Evolutionary conservation across 169 alveolate species (phyloP), one percentile per base, ranked within the genome.

Genomic region (Eimeria acervulina): DNA sequence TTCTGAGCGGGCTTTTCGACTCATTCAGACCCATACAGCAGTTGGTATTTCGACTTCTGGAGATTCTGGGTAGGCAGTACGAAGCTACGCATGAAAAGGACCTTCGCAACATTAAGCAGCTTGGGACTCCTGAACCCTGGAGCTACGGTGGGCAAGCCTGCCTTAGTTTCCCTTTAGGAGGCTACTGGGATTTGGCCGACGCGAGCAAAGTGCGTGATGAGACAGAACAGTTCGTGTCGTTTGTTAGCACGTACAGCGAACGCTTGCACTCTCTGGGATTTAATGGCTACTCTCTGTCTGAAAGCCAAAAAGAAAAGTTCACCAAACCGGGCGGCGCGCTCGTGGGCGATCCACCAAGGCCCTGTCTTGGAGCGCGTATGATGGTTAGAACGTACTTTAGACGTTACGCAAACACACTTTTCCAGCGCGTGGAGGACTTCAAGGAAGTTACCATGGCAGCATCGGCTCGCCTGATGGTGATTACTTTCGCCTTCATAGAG

Each of bases 21-120:
- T 94, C 97, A 52, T 97, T 97, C 96, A 97, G 97, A 80, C 97
- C 97, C 42, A 97, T 98, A 2, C 96, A 95, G 95, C 88, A 84
- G 89, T 80, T 63, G 97, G 97, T 40, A 97, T 97, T 87, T 98
- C 97, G 87, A 87, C 97, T 81, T 96, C 97, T 94, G 98, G 98
- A 96, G 99, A 97, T 81, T 95, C 98, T 87, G 44, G 99, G 99
- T 44, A 96, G 95, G 95, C 95, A 96, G 84, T 98, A 98, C 96
- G 99, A 98, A 94, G 96, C 97, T 95, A 98, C 97, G 17, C 97
- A 97, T 66, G 99, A 98, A 63, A 97, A 98, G 87, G 99, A 98
- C 44, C 96, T 98, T 28, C 88, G 97, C 93, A 99, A 98, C 61
- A 94, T 97, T 28, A 98, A 98, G 96, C 98, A 98, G 95, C 97